Base-by-base conservation (phyloP, 768 basidiomycete species). In the Tulasnella sp. region DNA sequence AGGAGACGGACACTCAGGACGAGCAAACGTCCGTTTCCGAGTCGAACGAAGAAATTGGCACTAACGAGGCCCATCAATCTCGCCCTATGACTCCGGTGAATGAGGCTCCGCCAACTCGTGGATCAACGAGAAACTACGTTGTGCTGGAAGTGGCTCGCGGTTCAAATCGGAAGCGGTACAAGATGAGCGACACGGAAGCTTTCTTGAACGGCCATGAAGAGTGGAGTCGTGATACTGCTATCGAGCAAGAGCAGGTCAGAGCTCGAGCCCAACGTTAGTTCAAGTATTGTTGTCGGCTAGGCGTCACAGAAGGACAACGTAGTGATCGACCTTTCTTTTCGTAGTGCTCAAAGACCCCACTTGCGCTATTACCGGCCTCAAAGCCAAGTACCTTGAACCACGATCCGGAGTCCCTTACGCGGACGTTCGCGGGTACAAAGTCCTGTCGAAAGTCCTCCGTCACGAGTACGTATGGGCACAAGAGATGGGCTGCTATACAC, bases 311-410 rank as follows among this genome's bases (percentile, higher is more conserved):
- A 12, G 14, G n/a, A 47, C 12, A 47, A 47, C 42, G 42, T 22
- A 37, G 22, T 41, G 64, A 66, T 17, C 19, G 47, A 16, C 64
- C 36, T 12, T 66, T 11, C 32, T 34, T 5, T 14, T 22, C 40
- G 22, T 39, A 68, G 67, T 47, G 41, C 32, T 41, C 22, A 41
- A 41, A 29, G 40, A 40, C 4, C 42, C 67, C 12, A 44, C 17
- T 11, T 68, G 95, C 78, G 87, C 86, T 0, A 86, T 98, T 73
- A 95, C 92, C 0, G 95, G 95, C 2, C 83, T 83, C 52, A 82
- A 84, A 4, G 94, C 94, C 0, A 85, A 81, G 62, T 98, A 98
- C 77, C 78, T 86, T 42, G 94, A 97, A 78, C 94, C 95, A 0
- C 82, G 86, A 47, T 89, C 90, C 0, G 87, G 87, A 11, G 88